phyloP scores from a whole-genome alignment of 371 early-diverging fungal species.

The Mucor ambiguus region DNA sequence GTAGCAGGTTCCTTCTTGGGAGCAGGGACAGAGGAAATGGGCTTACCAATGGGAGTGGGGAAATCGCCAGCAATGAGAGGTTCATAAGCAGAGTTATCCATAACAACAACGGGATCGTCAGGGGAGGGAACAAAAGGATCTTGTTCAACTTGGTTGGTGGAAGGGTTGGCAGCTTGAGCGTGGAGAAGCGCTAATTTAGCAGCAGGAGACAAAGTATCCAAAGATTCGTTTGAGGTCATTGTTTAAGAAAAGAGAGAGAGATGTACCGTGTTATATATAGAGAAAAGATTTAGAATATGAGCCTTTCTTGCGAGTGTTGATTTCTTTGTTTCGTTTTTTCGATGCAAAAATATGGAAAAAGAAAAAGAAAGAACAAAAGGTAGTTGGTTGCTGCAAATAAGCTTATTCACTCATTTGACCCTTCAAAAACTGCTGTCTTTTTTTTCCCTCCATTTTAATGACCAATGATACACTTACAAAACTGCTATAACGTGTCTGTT shows the following conservation, averaged over 20 bases:
- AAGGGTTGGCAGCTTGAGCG: conserved; percentile 39
- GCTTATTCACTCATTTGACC: neutral
- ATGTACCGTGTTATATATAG: conserved; percentile 17
- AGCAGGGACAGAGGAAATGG: conserved; percentile 11
- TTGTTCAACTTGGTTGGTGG: conserved; percentile 19
- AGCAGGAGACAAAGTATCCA: conserved; percentile 47
- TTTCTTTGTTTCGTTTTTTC: conserved; percentile 3
- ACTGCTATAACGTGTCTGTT: conserved; percentile 6
- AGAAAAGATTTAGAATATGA: neutral
- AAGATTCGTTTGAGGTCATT: conserved; percentile 32
- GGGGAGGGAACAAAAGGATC: conserved; percentile 46
- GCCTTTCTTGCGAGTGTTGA: neutral
- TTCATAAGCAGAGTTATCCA: conserved; percentile 38
- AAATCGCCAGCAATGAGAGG: conserved; percentile 52
- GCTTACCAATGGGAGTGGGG: conserved; percentile 46
- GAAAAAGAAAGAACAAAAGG: neutral
- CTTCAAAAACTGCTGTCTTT: neutral
- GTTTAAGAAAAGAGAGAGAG: conserved; percentile 8
- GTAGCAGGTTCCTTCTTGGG: conserved; percentile 25
- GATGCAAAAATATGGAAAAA: neutral
- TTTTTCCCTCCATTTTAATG: neutral
- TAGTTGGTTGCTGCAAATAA: too few species aligned
- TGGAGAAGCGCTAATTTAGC: conserved; percentile 51
- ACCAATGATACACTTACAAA: conserved; percentile 6
- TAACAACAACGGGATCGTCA: conserved; percentile 50